Evolutionary conservation across 768 basidiomycete species (phyloP).

Genomic region (Pilatotrama ljubarskyi): DNA sequence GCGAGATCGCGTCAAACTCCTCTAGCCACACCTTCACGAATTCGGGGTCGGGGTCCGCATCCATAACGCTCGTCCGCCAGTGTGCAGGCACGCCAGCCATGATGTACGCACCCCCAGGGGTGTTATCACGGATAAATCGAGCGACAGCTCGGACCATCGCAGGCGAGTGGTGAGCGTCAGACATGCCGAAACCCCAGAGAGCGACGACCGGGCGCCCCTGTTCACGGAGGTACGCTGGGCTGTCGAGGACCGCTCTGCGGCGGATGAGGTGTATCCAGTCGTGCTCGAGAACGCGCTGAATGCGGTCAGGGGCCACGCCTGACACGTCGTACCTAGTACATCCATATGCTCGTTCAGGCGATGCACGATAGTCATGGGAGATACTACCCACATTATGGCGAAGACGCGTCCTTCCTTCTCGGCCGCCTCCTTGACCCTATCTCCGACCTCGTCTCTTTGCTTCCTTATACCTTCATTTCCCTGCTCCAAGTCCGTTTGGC

Average conservation of each 20-base stretch:
- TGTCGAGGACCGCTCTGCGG: conserved; percentile 61
- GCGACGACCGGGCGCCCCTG: conserved; percentile 69
- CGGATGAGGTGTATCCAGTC: conserved; percentile 76
- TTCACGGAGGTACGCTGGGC: conserved; percentile 73
- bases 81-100: conserved; percentile 69
- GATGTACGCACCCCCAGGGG: conserved; percentile 75
- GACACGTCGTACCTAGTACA: conserved; percentile 76
- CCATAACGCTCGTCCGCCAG: conserved; percentile 72
- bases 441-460: conserved; percentile 72
- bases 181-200: conserved; percentile 80
- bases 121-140: conserved; percentile 56
- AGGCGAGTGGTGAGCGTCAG: conserved; percentile 61
- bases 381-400: conserved; percentile 74
- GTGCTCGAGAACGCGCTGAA: conserved; percentile 63
- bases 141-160: conserved; percentile 55
- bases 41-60: conserved; percentile 67
- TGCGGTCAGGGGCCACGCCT: conserved; percentile 68
- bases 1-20: conserved; percentile 78
- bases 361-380: background rate
- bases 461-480: conserved; percentile 56
- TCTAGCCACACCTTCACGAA: conserved; percentile 72
- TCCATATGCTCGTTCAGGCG: background rate
- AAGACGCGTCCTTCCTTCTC: conserved; percentile 81
- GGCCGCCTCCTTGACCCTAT: conserved; percentile 71
- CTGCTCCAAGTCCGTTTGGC: conserved; percentile 60